phyloP scores from a whole-genome alignment of 257 asterid species.

The Verbascum thapsus region DNA sequence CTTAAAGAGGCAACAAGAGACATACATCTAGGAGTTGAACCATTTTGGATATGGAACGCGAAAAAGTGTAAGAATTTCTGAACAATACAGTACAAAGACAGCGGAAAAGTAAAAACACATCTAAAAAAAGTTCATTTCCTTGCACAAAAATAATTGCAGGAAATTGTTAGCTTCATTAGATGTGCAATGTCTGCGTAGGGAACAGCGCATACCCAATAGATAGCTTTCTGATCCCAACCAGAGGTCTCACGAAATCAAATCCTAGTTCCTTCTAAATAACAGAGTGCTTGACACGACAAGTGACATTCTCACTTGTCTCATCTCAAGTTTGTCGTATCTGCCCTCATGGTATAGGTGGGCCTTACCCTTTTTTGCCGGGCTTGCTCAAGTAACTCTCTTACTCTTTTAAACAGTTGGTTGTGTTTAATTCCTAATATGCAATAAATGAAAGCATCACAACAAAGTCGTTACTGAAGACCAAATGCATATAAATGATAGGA shows the following conservation, averaged over 20 bases:
- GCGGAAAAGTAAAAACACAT: slow-evolving; percentile 10
- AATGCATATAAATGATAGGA: slow-evolving; percentile 13
- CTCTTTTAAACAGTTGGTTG: too few species aligned
- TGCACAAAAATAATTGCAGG: slow-evolving; percentile 11
- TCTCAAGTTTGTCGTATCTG: slow-evolving; percentile 17
- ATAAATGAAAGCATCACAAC: neutral
- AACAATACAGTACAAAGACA: neutral
- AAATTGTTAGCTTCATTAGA: neutral
- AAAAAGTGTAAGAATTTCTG: neutral
- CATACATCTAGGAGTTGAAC: slow-evolving; percentile 8
- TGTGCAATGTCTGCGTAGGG: neutral
- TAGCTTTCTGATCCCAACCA: neutral
- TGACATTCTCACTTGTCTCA: neutral
- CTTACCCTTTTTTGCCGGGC: slow-evolving; percentile 14
- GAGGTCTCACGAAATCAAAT: slow-evolving; percentile 24
- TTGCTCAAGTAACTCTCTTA: slow-evolving; percentile 12
- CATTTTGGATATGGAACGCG: slow-evolving; percentile 10
- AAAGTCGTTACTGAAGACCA: slow-evolving; percentile 9
- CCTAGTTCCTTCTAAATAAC: slow-evolving; percentile 17
- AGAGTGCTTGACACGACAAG: slow-evolving; percentile 5
- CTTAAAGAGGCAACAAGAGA: slow-evolving; percentile 2
- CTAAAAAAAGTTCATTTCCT: slow-evolving; percentile 4
- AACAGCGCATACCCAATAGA: neutral
- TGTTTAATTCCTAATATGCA: slow-evolving; percentile 7
- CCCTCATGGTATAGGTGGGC: slow-evolving; percentile 6